These are phyloP conservation scores for Stachybotrys chartarum DNA, from an alignment of 2,329 filamentous ascomycete genomes.

Conservation along the genomic window DNA sequence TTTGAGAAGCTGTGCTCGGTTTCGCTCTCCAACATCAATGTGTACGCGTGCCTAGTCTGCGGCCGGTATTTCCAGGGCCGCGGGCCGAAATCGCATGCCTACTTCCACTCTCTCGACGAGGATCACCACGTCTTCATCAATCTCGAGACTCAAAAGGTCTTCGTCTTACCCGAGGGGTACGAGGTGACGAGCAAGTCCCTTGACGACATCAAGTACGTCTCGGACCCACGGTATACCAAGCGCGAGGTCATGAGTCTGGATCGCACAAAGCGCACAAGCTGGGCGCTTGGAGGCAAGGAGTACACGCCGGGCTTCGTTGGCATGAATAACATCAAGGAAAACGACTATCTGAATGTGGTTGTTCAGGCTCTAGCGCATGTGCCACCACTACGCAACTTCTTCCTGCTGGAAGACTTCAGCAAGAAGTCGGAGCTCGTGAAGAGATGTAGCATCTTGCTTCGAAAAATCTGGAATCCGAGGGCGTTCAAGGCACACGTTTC, in stretches of 20 bases:
- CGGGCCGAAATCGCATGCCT: conserved; percentile 89
- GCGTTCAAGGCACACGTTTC: conserved; percentile 97
- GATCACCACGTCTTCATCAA: conserved; percentile 98
- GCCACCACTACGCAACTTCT: conserved; percentile 79
- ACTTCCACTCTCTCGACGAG: conserved; percentile 93
- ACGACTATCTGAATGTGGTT: conserved; percentile 96
- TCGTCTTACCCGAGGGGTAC: conserved; percentile 91
- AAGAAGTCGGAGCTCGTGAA: conserved; percentile 72
- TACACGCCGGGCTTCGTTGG: conserved; percentile 94
- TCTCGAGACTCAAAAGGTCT: conserved; percentile 87
- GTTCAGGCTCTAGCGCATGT: conserved; percentile 90
- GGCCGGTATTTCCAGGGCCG: conserved; percentile 97
- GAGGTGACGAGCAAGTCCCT: conserved; percentile 91
- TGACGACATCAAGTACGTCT: conserved; percentile 97
- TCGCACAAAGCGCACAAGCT: conserved; percentile 51
- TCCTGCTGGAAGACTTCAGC: conserved; percentile 78
- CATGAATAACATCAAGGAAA: conserved; percentile 99
- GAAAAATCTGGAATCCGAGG: conserved; percentile 96
- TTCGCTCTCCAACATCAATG: conserved; percentile 95
- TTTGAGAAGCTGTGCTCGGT: conserved; percentile 98
- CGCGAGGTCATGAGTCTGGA: conserved; percentile 77
- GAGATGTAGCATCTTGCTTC: conserved; percentile 79
- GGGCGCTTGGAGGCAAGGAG: conserved; percentile 74
- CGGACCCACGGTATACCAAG: conserved; percentile 79
- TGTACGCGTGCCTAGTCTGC: conserved; percentile 94